These are phyloP conservation scores for Hericium erinaceus DNA, from an alignment of 768 basidiomycete species.

Conservation along the genomic window DNA sequence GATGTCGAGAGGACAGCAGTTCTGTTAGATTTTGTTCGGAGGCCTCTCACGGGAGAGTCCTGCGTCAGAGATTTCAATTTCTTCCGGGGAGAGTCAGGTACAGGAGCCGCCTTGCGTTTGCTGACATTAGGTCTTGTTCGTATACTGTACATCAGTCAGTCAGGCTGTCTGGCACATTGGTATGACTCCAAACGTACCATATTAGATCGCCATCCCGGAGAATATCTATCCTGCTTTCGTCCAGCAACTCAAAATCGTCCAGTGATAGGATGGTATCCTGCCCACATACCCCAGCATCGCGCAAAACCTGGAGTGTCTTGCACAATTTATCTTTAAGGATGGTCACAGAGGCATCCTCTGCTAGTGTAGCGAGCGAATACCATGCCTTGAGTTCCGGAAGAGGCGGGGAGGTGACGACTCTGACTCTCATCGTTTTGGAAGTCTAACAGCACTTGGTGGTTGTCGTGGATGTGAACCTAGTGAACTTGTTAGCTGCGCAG, in stretches of 20 bases:
- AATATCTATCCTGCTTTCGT: constrained; percentile 4
- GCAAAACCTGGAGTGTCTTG: constrained; percentile 4
- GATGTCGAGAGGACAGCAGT: not conserved
- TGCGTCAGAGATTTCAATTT: not conserved
- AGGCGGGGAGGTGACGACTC: constrained; percentile 4
- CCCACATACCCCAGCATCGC: constrained; percentile 2
- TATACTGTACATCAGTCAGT: not conserved
- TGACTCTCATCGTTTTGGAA: constrained; percentile 8
- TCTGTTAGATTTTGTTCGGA: not conserved
- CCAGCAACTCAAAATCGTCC: constrained; percentile 14
- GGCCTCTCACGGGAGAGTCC: not conserved
- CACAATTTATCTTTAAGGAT: constrained; percentile 8
- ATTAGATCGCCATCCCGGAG: constrained; percentile 13
- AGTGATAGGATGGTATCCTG: constrained; percentile 6
- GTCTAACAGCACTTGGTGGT: no score
- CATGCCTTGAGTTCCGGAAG: constrained; percentile 12
- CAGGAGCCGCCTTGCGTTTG: constrained; percentile 3
- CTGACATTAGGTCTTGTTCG: not conserved
- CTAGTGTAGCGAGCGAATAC: constrained; percentile 3
- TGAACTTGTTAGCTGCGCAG: not conserved
- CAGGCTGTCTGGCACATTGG: not conserved
- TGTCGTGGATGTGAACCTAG: no score
- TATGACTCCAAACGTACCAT: constrained; percentile 1
- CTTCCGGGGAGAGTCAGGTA: not conserved
- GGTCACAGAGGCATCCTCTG: not conserved